These are phyloP conservation scores for Spizellomyces sp. DNA, from an alignment of 192 early-diverging fungal species.

Conservation along the genomic window DNA sequence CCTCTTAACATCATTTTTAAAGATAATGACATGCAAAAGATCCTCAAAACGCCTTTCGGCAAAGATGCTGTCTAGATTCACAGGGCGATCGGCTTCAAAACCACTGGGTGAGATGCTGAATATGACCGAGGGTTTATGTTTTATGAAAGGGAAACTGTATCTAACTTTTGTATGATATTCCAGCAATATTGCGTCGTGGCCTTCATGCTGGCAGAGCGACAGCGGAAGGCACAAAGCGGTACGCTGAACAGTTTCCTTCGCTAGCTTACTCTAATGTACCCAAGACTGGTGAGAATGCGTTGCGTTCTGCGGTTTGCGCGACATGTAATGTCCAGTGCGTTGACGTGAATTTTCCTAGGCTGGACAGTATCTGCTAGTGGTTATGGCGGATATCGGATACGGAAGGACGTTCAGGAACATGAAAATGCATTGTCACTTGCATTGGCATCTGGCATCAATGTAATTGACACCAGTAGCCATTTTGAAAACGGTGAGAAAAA, in stretches of 20 bases:
- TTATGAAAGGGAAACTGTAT: too few species aligned
- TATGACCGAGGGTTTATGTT: too few species aligned
- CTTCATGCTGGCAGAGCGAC: conserved; percentile 27
- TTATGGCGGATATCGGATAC: conserved; percentile 67
- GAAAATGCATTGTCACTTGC: conserved; percentile 55
- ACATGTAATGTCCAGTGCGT: background rate
- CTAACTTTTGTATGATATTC: too few species aligned
- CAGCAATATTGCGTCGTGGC: background rate
- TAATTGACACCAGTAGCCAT: conserved; percentile 73
- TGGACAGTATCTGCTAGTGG: conserved; percentile 59
- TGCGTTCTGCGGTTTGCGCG: background rate
- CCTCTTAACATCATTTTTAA: too few species aligned
- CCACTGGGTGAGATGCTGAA: too few species aligned
- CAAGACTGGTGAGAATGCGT: conserved; percentile 9
- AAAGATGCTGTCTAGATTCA: too few species aligned
- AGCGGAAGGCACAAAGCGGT: conserved; percentile 5
- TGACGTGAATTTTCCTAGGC: background rate
- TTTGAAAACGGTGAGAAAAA: conserved; percentile 64
- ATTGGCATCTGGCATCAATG: conserved; percentile 63
- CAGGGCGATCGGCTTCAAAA: too few species aligned
- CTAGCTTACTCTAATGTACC: conserved; percentile 3
- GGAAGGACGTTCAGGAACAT: conserved; percentile 39
- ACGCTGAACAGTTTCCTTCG: conserved; percentile 18
- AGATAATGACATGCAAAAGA: too few species aligned
- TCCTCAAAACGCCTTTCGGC: too few species aligned